Conservation (phyloP, 805 yeast genomes). For the Ogataea trehalophila region DNA sequence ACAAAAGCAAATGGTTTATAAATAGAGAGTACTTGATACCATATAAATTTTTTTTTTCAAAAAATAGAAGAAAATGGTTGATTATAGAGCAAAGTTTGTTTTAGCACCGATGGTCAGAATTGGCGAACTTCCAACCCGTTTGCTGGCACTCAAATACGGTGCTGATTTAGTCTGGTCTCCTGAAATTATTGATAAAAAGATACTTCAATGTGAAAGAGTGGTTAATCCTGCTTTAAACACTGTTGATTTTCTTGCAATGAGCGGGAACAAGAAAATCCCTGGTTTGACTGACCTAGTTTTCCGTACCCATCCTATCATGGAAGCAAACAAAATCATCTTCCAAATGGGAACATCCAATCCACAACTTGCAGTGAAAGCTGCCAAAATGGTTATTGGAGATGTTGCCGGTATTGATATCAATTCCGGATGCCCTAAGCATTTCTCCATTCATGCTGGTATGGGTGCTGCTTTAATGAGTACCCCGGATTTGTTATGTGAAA, state of each 20-base stretch:
- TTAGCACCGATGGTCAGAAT: constrained; percentile 97
- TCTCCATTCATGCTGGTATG: constrained; percentile 93
- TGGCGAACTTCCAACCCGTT: constrained; percentile 88
- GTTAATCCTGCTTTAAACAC: constrained; percentile 54
- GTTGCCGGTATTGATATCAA: constrained; percentile 92
- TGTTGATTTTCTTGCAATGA: constrained; percentile 48
- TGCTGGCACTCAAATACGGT: constrained; percentile 74
- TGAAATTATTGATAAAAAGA: constrained; percentile 84
- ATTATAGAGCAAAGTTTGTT: constrained; percentile 72
- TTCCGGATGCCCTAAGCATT: constrained; percentile 97
- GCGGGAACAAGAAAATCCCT: constrained; percentile 37
- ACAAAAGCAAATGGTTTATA: too few species aligned
- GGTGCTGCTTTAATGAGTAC: constrained; percentile 87
- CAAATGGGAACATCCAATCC: constrained; percentile 90
- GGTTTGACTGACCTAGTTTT: constrained; percentile 53
- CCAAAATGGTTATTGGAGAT: constrained; percentile 70
- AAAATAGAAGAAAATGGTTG: constrained; percentile 40
- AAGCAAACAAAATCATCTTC: constrained; percentile 66
- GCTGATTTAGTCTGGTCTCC: constrained; percentile 98
- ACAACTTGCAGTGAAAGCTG: constrained; percentile 84
- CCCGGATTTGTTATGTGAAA: constrained; percentile 73
- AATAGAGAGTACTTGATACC: too few species aligned
- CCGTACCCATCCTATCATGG: constrained; percentile 62
- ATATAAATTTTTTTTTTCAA: too few species aligned
- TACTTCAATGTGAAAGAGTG: constrained; percentile 63